Evolutionary conservation across 257 asterid genomes (phyloP), one percentile per base, ranked within the genome.

Genomic region (Solanum ossicruentum): DNA sequence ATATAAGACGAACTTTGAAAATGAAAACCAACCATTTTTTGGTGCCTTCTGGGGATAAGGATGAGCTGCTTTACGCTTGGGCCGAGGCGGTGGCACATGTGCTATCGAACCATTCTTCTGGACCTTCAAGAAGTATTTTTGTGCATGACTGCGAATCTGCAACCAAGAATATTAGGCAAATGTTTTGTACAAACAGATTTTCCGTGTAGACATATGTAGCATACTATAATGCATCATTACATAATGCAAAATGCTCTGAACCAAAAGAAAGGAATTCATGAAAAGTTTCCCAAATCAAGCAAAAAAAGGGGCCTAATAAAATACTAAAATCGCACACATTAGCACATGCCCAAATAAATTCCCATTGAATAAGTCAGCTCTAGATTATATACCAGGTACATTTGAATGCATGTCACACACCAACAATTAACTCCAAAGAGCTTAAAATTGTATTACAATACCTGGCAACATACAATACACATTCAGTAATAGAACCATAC

Each of bases 71-170:
- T 96, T 96, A 80, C 99, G 97, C 93, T 96, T 96, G 15, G 99
- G 99, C 81, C 98, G 99, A 86, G 99, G 99, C 54, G 99, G 99
- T 63, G 99, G 99, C 57, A 96, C 97, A 80, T 96, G 98, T 52
- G 99, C 98, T 41, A 80, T 87, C 70, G 98, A 87, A 85, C 99
- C 98, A 86, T 96, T 96, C 93, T 96, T 96, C 82, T 96, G 98
- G 85, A 96, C 98, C 92, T 96, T 96, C 78, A 95, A 86, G 89
- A 96, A 95, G 91, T 96, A 96, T 85, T 96, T 96, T 84, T 96
- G 99, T 17, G 99, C 99, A 90, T 96, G 99, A 89, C 99, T 96
- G 78, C 99, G 93, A 45, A 96, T 96, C 99, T 96, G 94, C 20
- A 84, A 51, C 47, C 65, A 18, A 51, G 3, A 77, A 75, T 9